phyloP scores from a whole-genome alignment of 2,329 filamentous ascomycete genomes.

The Metarhizium sp. region DNA sequence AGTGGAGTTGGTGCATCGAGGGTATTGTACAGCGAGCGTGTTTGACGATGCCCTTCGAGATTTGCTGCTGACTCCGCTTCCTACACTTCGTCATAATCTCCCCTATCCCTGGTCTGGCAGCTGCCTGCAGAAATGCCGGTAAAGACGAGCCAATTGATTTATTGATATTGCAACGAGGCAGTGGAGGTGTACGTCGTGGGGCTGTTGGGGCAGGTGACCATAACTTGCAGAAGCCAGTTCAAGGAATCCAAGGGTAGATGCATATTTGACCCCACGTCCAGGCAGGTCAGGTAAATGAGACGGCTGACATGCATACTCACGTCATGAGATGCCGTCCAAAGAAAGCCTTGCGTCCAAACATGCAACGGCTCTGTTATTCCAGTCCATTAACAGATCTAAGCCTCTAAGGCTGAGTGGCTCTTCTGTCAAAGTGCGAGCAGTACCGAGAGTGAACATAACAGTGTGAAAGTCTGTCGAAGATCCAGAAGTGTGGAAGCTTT shows the following conservation, averaged over 20 bases:
- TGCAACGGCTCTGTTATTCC: conserved; percentile 5
- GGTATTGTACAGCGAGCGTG: not conserved
- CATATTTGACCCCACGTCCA: conserved; percentile 9
- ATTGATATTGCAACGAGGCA: conserved; percentile 2
- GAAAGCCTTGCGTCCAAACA: not conserved
- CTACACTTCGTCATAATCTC: not conserved
- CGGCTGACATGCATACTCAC: conserved; percentile 6
- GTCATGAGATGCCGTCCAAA: conserved; percentile 1
- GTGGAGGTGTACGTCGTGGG: conserved; percentile 5
- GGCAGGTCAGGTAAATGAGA: conserved; percentile 3
- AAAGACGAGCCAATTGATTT: conserved; percentile 7
- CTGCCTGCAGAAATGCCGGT: not conserved
- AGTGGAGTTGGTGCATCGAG: not conserved
- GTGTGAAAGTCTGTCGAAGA: not conserved
- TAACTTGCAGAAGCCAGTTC: conserved; percentile 6
- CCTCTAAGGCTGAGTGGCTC: not conserved
- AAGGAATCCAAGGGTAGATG: conserved; percentile 6
- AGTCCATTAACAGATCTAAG: not conserved
- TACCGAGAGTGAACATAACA: not conserved
- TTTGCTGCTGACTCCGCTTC: not conserved
- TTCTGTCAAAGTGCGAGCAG: not conserved
- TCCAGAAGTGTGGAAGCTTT: conserved; percentile 14
- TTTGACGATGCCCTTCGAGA: not conserved
- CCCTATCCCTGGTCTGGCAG: not conserved
- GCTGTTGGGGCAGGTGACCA: conserved; percentile 9